These are phyloP conservation scores for Atkinsonella texensis DNA, from an alignment of 2,329 filamentous ascomycete genomes.

Conservation along the genomic window DNA sequence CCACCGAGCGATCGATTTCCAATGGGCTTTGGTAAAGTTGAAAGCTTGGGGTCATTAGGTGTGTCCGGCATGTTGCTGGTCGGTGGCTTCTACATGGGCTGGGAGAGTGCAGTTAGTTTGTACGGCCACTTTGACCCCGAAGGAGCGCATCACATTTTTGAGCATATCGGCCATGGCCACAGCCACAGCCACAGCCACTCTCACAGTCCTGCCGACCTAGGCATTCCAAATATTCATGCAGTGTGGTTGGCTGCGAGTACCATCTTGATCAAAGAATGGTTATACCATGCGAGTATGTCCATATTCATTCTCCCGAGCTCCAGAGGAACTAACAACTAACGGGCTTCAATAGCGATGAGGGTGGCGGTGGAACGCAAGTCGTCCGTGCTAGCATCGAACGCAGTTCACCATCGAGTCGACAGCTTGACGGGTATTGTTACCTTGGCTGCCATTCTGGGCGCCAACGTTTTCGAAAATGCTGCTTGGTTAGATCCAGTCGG, in stretches of 20 bases:
- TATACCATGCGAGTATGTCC: constrained; percentile 88
- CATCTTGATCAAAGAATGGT: constrained; percentile 89
- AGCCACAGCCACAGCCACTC: constrained; percentile 44
- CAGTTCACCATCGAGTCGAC: constrained; percentile 91
- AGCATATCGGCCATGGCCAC: constrained; percentile 31
- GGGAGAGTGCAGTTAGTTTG: constrained; percentile 55
- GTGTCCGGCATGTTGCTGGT: constrained; percentile 84
- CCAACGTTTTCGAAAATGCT: constrained; percentile 74
- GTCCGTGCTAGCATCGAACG: constrained; percentile 89
- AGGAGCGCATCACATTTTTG: constrained; percentile 49
- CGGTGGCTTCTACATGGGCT: constrained; percentile 86
- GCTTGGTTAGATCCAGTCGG: constrained; percentile 92
- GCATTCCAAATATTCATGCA: constrained; percentile 75
- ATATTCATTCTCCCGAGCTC: background rate
- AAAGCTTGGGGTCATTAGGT: constrained; percentile 84
- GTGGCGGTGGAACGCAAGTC: constrained; percentile 89
- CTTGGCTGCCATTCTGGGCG: constrained; percentile 75
- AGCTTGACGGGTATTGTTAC: constrained; percentile 92
- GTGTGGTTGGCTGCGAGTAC: constrained; percentile 89
- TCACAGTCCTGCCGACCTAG: constrained; percentile 32
- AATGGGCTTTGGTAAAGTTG: constrained; percentile 91
- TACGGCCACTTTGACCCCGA: constrained; percentile 65
- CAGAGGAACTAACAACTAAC: background rate
- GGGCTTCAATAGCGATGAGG: constrained; percentile 66
- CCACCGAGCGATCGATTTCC: constrained; percentile 77